Base-by-base conservation (phyloP, 176 grass and related monocot species). In the Thinopyrum elongatum region DNA sequence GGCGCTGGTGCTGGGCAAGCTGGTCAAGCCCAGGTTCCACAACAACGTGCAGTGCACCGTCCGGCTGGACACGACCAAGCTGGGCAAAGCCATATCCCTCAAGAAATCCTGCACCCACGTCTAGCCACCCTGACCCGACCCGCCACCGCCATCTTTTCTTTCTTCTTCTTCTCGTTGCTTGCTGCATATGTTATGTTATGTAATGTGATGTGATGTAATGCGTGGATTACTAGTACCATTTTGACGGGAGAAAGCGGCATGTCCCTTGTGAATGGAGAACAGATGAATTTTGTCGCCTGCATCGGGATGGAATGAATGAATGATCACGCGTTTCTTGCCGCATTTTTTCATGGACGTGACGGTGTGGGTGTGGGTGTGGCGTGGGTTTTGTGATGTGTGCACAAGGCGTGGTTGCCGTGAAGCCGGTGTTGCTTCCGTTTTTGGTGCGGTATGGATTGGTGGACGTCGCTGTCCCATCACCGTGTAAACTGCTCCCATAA, bases 21-120 rank as follows among this genome's bases (percentile, higher is more conserved):
- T 99, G 80, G 97, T 99, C 21, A 84, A 90, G 82, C 94, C 97
- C 73, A 96, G 90, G 79, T 99, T 99, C 92, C 80, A 88, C 84
- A 91, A 41, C 90, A 81, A 78, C 78, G n/a, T 92, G 1, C 76
- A 60, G 4, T 99, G 97, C 88, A 87, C 15, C 12, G 42, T 99
- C 65, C 38, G 31, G 11, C 57, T 99, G 77, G 97, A 91, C 84
- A 81, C 82, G 74, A 74, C 86, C 77, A 96, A 88, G 82, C 47
- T 99, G 62, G 86, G 88, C 82, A 91, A 80, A 35, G 6, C 79
- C 19, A 71, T 96, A 58, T 76, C 85, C 47, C 92, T 99, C 84
- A 83, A 80, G 12, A 85, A 94, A 10, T 68, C 77, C 0, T 99
- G 97, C 91, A 80, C 77, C 62, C 82, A 83, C 75, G 35, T 42